These are phyloP conservation scores for Inga oerstediana DNA, from an alignment of 306 rosid genomes.

Conservation along the genomic window DNA sequence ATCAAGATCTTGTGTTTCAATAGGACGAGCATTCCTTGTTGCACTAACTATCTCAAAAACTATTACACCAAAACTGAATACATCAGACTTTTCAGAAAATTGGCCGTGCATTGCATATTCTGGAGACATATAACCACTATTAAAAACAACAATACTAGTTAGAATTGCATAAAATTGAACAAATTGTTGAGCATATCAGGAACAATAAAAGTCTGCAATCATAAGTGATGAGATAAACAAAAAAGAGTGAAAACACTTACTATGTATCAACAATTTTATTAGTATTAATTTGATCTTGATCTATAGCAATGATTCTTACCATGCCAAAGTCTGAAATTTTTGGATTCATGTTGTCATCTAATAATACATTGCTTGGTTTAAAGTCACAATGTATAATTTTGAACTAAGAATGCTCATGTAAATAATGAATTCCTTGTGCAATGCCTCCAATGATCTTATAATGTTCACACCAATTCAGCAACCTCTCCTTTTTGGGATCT, in stretches of 20 bases:
- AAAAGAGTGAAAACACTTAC: conserved; percentile 40
- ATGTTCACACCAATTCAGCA: conserved; percentile 46
- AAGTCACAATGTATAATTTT: conserved; percentile 64
- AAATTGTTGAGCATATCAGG: not conserved
- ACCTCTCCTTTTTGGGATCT: conserved; percentile 32
- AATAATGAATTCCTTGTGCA: conserved; percentile 50
- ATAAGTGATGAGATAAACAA: not conserved
- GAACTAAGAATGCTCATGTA: conserved; percentile 59
- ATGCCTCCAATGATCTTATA: conserved; percentile 50
- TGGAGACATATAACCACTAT: conserved; percentile 44
- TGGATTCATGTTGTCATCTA: conserved; percentile 53
- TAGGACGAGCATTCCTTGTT: conserved; percentile 30
- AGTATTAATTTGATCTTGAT: conserved; percentile 49
- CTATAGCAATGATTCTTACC: conserved; percentile 48
- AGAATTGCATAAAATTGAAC: not conserved
- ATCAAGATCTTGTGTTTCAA: conserved; percentile 8
- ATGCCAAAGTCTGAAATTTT: conserved; percentile 70
- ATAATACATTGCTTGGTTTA: conserved; percentile 58
- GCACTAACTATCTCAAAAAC: conserved; percentile 44
- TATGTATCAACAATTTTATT: conserved; percentile 54
- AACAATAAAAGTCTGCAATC: not conserved
- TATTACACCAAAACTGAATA: conserved; percentile 46
- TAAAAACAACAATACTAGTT: not conserved
- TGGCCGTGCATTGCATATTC: conserved; percentile 47
- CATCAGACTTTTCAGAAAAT: conserved; percentile 37